Evolutionary conservation across 148 eudicot species (phyloP), one percentile per base, ranked within the genome.

Genomic region (Spergularia bocconei): DNA sequence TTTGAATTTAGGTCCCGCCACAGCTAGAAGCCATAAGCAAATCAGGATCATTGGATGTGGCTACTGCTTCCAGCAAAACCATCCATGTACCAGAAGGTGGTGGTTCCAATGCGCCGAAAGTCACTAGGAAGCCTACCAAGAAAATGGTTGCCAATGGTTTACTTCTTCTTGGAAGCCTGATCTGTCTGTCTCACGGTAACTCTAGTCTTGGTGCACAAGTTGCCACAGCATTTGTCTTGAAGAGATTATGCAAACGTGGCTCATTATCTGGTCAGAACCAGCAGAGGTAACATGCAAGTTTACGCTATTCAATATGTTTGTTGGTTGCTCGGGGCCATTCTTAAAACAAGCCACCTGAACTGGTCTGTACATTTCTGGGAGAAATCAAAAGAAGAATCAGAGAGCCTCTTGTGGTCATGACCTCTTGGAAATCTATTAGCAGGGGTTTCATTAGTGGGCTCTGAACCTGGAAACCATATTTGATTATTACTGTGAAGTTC

Each of bases 111-210:
- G 47, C 58, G n/a, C 83, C 59, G 77, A 83, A 82, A 68, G 13
- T 78, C 48, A 72, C 50, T 20, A 84, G 77, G 75, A 83, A 56
- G 86, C 87, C 91, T 72, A 86, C 91, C 63, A 85, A 76, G 80
- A 87, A 87, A 76, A 77, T 93, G 83, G 79, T 93, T 63, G 81
- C 86, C 63, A 91, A 90, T 73, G 90, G 91, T 44, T 77, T 93
- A 63, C 78, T 91, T 71, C 74, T 93, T 29, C 80, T 88, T 17
- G 98, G 98, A 67, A 92, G 98, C 77, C 84, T 85, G 20, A 69
- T 91, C 56, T 91, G 91, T 81, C 41, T 93, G 71, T 82, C 97
- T 25, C 91, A 91, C 4, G 91, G 95, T 25, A 91, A 82, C 72
- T 64, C 93, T 56, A 75, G 79, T 78, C 75, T 93, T 77, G 90